Base-by-base conservation (phyloP, 495 filamentous ascomycete genomes). In the Aspergillus avenaceus region DNA sequence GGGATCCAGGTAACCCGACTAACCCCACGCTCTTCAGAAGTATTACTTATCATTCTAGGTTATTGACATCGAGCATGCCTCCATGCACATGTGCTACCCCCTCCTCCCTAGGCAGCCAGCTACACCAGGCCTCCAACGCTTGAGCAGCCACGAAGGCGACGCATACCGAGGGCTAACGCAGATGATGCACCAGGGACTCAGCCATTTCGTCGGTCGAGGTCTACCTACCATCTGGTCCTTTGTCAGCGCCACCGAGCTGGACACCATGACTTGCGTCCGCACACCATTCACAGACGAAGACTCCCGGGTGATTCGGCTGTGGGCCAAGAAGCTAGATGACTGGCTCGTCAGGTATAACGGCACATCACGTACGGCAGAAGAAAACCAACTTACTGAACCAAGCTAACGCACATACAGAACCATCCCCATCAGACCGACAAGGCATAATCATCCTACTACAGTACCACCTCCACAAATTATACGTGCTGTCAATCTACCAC, bases 401-500 rank as follows among this genome's bases (percentile, higher is more conserved):
- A 13, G 19, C 16, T 22, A 18, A 29, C 40, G n/a, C n/a, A 12
- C 11, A 2, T 32, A 3, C 16, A 69, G 66, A 68, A 28, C 62
- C 60, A 19, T 62, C 63, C 16, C 54, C 70, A 2, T 66, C 69
- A 12, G 70, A 72, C 46, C 50, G 66, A 47, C 67, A 73, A 32
- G 61, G 61, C 6, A 61, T 65, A 23, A 47, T 69, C 23, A 66
- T 71, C 11, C 55, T 72, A 34, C 58, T 72, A 9, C 67, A 72
- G 45, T 73, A 72, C 57, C 64, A 65, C 50, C 49, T 72, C 26
- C 65, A 67, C 41, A 67, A 72, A 34, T 50, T 74, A 28, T 74
- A 72, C 34, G 71, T 74, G 0, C 55, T 74, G 0, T 74, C 71
- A 4, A 74, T 74, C 13, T 73, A 74, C 24, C 66, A 72, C 38